A percentile compares a stretch with the other conserved stretches of the same genome.
These are phyloP conservation scores for Galeopsis tetrahit DNA, from an alignment of 257 asterid genomes.

Conservation along the genomic window DNA sequence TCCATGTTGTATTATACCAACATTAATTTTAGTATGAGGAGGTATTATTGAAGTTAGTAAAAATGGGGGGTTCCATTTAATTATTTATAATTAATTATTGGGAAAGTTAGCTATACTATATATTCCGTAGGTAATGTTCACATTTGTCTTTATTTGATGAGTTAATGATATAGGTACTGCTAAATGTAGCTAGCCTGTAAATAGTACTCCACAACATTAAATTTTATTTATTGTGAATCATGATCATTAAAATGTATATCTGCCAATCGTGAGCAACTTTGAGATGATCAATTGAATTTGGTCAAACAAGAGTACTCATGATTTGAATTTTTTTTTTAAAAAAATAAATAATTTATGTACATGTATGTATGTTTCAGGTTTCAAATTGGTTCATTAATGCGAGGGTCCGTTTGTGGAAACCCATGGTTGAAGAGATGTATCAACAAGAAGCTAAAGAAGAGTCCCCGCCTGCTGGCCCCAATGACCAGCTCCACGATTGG, in stretches of 20 bases:
- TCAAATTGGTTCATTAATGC: conserved; percentile 99
- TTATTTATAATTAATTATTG: neutral
- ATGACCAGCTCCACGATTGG: neutral
- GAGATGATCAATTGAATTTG: neutral
- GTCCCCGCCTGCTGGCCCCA: neutral
- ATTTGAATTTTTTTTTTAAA: too few species aligned
- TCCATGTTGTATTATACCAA: neutral
- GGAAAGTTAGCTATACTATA: conserved; percentile 1
- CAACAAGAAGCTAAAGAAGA: conserved; percentile 91
- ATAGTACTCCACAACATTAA: conserved; percentile 26
- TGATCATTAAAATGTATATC: conserved; percentile 27
- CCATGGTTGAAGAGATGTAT: conserved; percentile 99
- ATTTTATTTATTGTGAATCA: conserved; percentile 25
- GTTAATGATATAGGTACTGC: conserved; percentile 21
- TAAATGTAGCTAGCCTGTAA: conserved; percentile 19
- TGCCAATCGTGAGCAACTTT: neutral
- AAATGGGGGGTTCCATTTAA: neutral
- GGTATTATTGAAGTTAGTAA: neutral
- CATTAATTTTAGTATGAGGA: neutral
- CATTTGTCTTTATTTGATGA: conserved; percentile 27
- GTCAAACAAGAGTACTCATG: neutral
- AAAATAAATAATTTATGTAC: neutral
- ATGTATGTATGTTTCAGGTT: conserved; percentile 56
- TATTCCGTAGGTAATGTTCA: conserved; percentile 10
- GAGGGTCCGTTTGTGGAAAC: conserved; percentile 99